Conservation (phyloP, 805 yeast genomes). For the Saccharomycopsis javanensis region DNA sequence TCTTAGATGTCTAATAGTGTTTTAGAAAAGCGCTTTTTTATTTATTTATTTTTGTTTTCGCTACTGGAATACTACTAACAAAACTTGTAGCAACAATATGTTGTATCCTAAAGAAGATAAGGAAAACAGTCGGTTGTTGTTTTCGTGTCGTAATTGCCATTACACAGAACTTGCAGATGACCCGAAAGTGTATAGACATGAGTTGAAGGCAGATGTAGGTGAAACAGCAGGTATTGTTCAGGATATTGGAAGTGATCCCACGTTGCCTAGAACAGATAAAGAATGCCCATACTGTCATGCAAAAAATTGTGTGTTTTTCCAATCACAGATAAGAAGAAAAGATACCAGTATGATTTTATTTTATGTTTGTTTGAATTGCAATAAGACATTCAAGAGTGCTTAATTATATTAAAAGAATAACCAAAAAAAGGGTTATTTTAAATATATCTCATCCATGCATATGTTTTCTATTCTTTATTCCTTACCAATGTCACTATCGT, state of each 20-base stretch:
- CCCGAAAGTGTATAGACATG: constrained; percentile 85
- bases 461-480: too few relatives aligned
- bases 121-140: constrained; percentile 56
- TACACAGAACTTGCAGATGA: constrained; percentile 87
- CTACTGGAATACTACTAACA: too few relatives aligned
- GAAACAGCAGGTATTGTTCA: constrained; percentile 19
- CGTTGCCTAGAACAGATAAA: constrained; percentile 89
- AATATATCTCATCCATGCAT: too few relatives aligned
- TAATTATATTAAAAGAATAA: too few relatives aligned
- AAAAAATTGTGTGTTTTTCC: constrained; percentile 91
- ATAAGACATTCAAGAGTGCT: constrained; percentile 14
- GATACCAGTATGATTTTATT: constrained; percentile 94
- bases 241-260: constrained; percentile 75
- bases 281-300: constrained; percentile 87
- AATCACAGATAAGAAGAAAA: constrained; percentile 87
- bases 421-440: too few relatives aligned
- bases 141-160: constrained; percentile 90
- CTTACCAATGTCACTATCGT: too few relatives aligned
- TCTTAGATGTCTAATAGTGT: too few relatives aligned
- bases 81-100: constrained; percentile 87
- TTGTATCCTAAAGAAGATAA: constrained; percentile 94
- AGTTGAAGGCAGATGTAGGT: constrained; percentile 80
- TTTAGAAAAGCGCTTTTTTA: too few relatives aligned
- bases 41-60: too few relatives aligned
- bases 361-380: constrained; percentile 80